phyloP scores from a whole-genome alignment of 2,329 filamentous ascomycete genomes.

The Calonectria montana region DNA sequence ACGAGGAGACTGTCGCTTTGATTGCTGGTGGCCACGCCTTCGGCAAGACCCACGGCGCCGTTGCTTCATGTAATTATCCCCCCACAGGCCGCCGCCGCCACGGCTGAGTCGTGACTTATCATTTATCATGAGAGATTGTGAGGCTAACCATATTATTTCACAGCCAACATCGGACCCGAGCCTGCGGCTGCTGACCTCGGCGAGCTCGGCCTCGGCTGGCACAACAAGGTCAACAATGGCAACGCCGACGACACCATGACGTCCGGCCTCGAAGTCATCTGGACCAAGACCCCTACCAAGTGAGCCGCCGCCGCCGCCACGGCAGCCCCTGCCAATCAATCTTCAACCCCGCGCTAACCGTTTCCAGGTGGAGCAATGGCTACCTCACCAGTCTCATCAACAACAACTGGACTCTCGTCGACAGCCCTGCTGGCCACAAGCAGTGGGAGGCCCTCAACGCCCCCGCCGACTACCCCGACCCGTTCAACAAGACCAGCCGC shows the following conservation, averaged over 20 bases:
- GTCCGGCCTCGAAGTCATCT: slow-evolving; percentile 81
- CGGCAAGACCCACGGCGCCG: slow-evolving; percentile 79
- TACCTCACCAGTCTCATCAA: slow-evolving; percentile 83
- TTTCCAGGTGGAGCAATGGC: slow-evolving; percentile 71
- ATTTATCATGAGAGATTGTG: neutral
- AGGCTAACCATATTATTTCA: neutral
- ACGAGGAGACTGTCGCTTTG: slow-evolving; percentile 82
- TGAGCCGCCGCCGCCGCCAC: neutral
- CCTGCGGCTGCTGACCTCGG: slow-evolving; percentile 74
- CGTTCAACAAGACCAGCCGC: slow-evolving; percentile 76
- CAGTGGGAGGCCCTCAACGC: slow-evolving; percentile 83
- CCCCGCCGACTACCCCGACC: slow-evolving; percentile 75
- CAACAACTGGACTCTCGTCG: slow-evolving; percentile 81
- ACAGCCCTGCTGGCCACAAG: slow-evolving; percentile 80
- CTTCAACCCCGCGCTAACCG: slow-evolving; percentile 11
- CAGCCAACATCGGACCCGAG: slow-evolving; percentile 71
- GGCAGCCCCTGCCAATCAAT: neutral
- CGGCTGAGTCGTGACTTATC: neutral
- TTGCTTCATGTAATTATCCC: neutral
- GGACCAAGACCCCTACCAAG: slow-evolving; percentile 80
- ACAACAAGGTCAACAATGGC: slow-evolving; percentile 71
- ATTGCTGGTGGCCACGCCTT: slow-evolving; percentile 85
- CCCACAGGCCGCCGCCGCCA: neutral
- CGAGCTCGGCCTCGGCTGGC: slow-evolving; percentile 79
- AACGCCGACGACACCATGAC: slow-evolving; percentile 81